Evolutionary conservation across 1,284 basidiomycete genomes (phyloP), one percentile per base, ranked within the genome.

Genomic region (Agroathelia rolfsii): DNA sequence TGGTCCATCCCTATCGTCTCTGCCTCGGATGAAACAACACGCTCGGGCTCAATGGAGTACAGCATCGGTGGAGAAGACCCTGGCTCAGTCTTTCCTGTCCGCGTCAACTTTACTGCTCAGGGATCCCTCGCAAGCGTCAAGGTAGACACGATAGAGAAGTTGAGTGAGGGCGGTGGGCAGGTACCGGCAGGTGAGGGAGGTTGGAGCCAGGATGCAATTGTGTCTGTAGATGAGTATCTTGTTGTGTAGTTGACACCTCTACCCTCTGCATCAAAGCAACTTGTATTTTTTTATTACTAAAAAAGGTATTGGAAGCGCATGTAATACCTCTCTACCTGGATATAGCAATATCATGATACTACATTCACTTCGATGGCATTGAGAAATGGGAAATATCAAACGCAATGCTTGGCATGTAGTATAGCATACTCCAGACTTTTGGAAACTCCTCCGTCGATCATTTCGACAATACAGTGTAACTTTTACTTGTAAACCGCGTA

Each of bases 71-170:
- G 89, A 3, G 86, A 90, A 42, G 88, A 94, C 42, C 60, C 69
- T 0, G 79, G 77, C 11, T 74, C 72, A 8, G 94, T 96, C 67
- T 98, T 96, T 85, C 94, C 94, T 4, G 87, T 97, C 39, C 66
- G 70, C 25, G 81, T 95, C 6, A 62, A 70, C 9, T 96, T 97
- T 52, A 74, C 83, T 31, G 81, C 76, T 3, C 68, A 79, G 40
- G 84, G 84, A 13, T 86, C 78, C 45, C 55, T 93, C 37, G 76
- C 79, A 0, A 81, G 84, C 28, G 65, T 92, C 20, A 64, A 62
- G 24, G 66, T 88, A 14, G 68, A 61, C 1, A 62, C 56, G 28
- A 76, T 83, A 18, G 66, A 63, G 7, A 64, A 66, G 36, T 59
- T 76, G 13, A 76, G 70, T 6, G 69, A 64, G 14, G 77, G 72